A percentile compares a stretch with the other conserved stretches of the same genome.
Evolutionary conservation across 140 eudicot species (phyloP).

Genomic region (Bidens hawaiensis): DNA sequence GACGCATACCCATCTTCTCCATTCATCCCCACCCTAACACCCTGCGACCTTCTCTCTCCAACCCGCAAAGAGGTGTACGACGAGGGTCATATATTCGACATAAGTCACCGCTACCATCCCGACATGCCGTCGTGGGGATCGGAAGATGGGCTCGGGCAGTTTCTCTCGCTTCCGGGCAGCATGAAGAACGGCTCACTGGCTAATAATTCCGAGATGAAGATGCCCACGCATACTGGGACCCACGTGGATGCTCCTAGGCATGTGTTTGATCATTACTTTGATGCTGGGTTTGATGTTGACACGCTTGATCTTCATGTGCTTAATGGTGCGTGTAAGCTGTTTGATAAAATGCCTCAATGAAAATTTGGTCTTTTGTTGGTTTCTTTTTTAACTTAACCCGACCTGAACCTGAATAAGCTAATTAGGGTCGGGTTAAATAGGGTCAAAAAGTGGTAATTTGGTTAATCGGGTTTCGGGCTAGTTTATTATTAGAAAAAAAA

Average conservation of each 20-base stretch:
- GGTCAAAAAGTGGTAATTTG: too few relatives aligned
- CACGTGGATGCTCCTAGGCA: slow-evolving; percentile 83
- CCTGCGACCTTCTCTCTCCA: slow-evolving; percentile 29
- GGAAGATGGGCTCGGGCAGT: slow-evolving; percentile 66
- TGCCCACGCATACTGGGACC: slow-evolving; percentile 75
- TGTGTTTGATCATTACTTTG: slow-evolving; percentile 60
- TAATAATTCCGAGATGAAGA: slow-evolving; percentile 70
- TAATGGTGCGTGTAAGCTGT: slow-evolving; percentile 29
- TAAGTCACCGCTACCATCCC: slow-evolving; percentile 47
- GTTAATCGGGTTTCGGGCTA: too few relatives aligned
- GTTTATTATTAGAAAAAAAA: too few relatives aligned
- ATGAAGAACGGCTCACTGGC: slow-evolving; percentile 81
- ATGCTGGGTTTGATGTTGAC: slow-evolving; percentile 49
- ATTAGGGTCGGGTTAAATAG: too few relatives aligned
- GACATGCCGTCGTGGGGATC: slow-evolving; percentile 69
- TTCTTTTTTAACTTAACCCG: background rate
- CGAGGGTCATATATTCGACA: slow-evolving; percentile 56
- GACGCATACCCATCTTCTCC: slow-evolving; percentile 49
- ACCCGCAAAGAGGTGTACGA: slow-evolving; percentile 58
- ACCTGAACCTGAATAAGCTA: background rate
- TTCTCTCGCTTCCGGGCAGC: slow-evolving; percentile 41
- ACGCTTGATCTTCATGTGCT: slow-evolving; percentile 44
- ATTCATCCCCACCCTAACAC: slow-evolving; percentile 23
- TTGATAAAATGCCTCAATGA: slow-evolving; percentile 16
- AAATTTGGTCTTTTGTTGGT: background rate